Conservation (phyloP, 73 alveolate species). For the Paraurostyla sp. region DNA sequence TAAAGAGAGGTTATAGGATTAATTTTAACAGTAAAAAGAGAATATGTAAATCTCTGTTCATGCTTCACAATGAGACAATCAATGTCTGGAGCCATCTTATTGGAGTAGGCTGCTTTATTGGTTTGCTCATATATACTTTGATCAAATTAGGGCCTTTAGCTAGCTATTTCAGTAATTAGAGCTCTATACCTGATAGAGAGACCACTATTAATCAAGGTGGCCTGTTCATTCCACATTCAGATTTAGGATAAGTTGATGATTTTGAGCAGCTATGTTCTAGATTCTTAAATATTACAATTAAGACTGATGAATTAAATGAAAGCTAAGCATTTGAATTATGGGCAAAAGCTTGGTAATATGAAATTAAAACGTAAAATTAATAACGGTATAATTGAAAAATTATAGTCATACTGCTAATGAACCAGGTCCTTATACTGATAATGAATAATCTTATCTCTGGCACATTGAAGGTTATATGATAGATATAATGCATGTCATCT, state of each 20-base stretch:
- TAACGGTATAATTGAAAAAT: too few relatives aligned
- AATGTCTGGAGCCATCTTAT: conserved; percentile 94
- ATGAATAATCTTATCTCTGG: not conserved
- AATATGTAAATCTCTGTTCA: conserved; percentile 79
- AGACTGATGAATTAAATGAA: not conserved
- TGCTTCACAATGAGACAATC: conserved; percentile 89
- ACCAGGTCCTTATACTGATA: not conserved
- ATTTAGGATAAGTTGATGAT: not conserved
- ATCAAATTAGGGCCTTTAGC: conserved; percentile 21
- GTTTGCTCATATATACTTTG: conserved; percentile 10
- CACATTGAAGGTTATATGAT: conserved; percentile 12
- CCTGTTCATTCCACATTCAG: not conserved
- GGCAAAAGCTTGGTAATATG: conserved; percentile 13
- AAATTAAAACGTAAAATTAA: not conserved
- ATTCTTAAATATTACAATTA: not conserved
- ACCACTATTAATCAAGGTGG: not conserved
- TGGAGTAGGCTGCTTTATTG: conserved; percentile 71
- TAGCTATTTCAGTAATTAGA: not conserved
- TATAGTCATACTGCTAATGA: not conserved
- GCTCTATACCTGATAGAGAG: conserved; percentile 1
- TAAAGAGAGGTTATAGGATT: conserved; percentile 89
- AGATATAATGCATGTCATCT: not conserved
- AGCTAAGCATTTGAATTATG: not conserved
- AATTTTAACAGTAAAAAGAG: conserved; percentile 76
- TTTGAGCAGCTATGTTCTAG: not conserved